phyloP scores from a whole-genome alignment of 345 rosid species.

The Gynandropsis gynandra region DNA sequence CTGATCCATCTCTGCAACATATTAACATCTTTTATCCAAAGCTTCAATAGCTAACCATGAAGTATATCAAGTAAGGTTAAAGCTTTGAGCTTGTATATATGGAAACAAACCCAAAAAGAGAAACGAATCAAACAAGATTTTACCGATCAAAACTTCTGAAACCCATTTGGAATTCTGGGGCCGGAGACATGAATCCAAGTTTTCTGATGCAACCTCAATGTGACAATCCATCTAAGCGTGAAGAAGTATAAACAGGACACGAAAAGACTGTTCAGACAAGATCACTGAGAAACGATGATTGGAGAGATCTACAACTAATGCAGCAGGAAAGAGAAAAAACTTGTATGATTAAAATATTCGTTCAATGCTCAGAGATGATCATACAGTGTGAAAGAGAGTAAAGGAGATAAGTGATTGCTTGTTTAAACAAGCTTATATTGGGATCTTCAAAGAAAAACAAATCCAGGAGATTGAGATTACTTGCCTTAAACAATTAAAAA shows the following conservation, averaged over 20 bases:
- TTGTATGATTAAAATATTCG: not conserved
- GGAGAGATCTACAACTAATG: not conserved
- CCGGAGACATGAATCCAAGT: slow-evolving; percentile 23
- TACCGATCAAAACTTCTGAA: slow-evolving; percentile 47
- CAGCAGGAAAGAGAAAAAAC: not conserved
- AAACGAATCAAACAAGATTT: slow-evolving; percentile 4
- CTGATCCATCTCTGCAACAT: slow-evolving; percentile 40
- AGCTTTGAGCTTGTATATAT: not conserved
- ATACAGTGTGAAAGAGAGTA: too few species aligned
- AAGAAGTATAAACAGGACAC: not conserved
- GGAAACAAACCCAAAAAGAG: not conserved
- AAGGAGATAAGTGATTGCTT: too few species aligned
- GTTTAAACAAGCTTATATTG: too few species aligned
- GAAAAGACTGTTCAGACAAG: not conserved
- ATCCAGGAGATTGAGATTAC: too few species aligned
- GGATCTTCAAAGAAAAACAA: too few species aligned
- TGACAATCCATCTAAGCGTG: slow-evolving; percentile 16
- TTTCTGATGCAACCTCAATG: slow-evolving; percentile 5
- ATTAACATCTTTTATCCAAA: not conserved
- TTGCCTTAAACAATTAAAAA: too few species aligned
- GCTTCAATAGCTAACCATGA: not conserved
- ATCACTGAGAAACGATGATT: not conserved
- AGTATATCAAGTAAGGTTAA: not conserved
- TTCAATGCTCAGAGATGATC: too few species aligned
- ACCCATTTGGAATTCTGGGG: slow-evolving; percentile 39